Conservation (phyloP, 2,329 filamentous ascomycete species). For the Rachicladosporium sp. region DNA sequence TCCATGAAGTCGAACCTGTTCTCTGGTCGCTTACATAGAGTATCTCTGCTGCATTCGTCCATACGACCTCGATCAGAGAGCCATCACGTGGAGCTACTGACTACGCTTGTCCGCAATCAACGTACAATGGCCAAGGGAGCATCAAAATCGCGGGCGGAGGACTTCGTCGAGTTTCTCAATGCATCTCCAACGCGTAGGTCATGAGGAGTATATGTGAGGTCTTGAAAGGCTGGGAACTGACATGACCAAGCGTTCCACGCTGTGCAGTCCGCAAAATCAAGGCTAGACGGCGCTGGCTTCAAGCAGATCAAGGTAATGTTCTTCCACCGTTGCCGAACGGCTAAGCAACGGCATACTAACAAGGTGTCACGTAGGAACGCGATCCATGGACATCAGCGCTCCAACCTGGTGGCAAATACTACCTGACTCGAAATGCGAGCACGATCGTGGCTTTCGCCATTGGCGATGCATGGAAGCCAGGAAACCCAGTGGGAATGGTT, state of each 20-base stretch:
- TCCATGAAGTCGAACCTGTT: no score
- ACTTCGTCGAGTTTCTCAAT: constrained; percentile 90
- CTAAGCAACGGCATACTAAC: not conserved
- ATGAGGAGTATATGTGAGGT: no score
- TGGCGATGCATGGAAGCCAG: constrained; percentile 79
- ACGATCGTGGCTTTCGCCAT: constrained; percentile 89
- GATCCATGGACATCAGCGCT: constrained; percentile 75
- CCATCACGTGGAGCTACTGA: no score
- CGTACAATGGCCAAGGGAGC: constrained; percentile 8
- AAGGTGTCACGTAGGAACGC: constrained; percentile 47
- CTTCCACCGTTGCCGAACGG: not conserved
- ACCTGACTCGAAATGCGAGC: constrained; percentile 83
- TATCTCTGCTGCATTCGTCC: no score
- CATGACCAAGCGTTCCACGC: constrained; percentile 60
- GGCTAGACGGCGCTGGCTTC: constrained; percentile 76
- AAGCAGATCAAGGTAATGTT: constrained; percentile 55
- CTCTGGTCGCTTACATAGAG: no score
- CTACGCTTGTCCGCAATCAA: no score
- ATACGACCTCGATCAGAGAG: no score
- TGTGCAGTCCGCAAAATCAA: constrained; percentile 63
- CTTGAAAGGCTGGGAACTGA: no score
- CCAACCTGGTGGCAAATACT: constrained; percentile 85
- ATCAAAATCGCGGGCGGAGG: constrained; percentile 46
- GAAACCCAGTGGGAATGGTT: constrained; percentile 82
- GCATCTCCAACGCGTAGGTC: constrained; percentile 62